Evolutionary conservation across 768 basidiomycete species (phyloP).

Genomic region (Phylloporus arenicola): DNA sequence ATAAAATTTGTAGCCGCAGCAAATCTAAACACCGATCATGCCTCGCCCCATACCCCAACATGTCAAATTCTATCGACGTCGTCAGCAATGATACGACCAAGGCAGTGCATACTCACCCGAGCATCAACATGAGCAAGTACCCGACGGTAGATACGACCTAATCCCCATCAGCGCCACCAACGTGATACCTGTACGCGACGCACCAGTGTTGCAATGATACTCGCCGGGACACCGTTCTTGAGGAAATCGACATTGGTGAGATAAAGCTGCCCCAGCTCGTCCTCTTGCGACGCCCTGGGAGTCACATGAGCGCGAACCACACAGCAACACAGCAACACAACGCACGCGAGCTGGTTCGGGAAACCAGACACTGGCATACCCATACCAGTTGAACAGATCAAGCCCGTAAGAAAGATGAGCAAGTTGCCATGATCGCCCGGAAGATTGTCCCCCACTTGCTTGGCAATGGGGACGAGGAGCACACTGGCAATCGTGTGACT

Average conservation of each 20-base stretch:
- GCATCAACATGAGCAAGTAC: conserved; percentile 14
- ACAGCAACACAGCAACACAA: neutral
- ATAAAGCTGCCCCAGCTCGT: conserved; percentile 89
- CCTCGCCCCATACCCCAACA: neutral
- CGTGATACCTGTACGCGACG: neutral
- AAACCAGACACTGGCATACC: conserved; percentile 99
- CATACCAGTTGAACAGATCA: conserved; percentile 96
- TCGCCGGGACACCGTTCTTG: conserved; percentile 93
- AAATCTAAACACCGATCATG: neutral
- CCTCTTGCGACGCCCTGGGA: conserved; percentile 80
- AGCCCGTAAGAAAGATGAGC: conserved; percentile 87
- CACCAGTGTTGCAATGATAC: conserved; percentile 80
- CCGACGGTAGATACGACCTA: conserved; percentile 18
- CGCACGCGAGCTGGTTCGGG: conserved; percentile 95
- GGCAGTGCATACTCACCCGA: conserved; percentile 7
- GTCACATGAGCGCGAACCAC: neutral
- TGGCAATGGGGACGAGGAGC: conserved; percentile 93
- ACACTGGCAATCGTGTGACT: conserved; percentile 97
- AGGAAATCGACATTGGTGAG: conserved; percentile 82
- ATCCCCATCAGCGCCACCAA: neutral
- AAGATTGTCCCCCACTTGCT: conserved; percentile 79
- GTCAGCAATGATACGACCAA: neutral
- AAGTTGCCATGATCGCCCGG: conserved; percentile 65
- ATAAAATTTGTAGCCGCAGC: neutral
- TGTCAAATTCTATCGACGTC: conserved; percentile 4